A percentile compares a stretch with the other conserved stretches of the same genome.
phyloP scores from a whole-genome alignment of 257 asterid genomes.

The Primulina eburnea region DNA sequence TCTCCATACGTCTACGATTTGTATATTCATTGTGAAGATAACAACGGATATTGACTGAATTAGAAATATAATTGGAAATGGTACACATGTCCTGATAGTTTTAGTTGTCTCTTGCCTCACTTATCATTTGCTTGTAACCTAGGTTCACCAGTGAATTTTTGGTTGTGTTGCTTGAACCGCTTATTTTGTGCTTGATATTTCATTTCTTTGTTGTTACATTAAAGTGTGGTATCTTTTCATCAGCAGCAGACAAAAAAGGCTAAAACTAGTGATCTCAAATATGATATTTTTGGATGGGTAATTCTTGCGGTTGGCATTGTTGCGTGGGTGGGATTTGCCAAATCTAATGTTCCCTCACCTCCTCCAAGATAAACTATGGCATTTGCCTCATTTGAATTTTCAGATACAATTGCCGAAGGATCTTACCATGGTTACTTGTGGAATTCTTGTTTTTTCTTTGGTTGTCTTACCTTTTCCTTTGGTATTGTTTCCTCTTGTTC shows the following conservation, averaged over 20 bases:
- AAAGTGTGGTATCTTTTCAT: slow-evolving; percentile 3
- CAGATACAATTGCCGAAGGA: neutral
- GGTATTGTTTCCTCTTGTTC: neutral
- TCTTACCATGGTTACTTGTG: neutral
- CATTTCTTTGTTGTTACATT: slow-evolving; percentile 14
- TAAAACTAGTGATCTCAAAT: slow-evolving; percentile 46
- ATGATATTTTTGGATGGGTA: slow-evolving; percentile 59
- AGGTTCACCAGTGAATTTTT: neutral
- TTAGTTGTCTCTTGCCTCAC: neutral
- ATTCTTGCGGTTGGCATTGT: slow-evolving; percentile 52
- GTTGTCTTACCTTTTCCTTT: neutral
- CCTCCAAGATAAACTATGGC: slow-evolving; percentile 33
- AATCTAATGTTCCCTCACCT: slow-evolving; percentile 51
- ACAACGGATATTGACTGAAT: no score
- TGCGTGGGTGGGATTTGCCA: slow-evolving; percentile 57
- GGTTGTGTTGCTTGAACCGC: neutral
- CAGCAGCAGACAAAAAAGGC: slow-evolving; percentile 48
- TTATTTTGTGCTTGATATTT: neutral
- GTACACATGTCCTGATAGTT: neutral
- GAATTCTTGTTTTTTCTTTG: neutral
- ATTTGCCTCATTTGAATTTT: slow-evolving; percentile 9
- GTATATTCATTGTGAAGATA: no score
- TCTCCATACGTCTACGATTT: neutral
- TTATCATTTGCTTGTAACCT: no score
- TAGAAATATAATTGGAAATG: neutral